A percentile compares a stretch with the other conserved stretches of the same genome.
phyloP scores from a whole-genome alignment of 805 yeast species.

The Candida maesae region DNA sequence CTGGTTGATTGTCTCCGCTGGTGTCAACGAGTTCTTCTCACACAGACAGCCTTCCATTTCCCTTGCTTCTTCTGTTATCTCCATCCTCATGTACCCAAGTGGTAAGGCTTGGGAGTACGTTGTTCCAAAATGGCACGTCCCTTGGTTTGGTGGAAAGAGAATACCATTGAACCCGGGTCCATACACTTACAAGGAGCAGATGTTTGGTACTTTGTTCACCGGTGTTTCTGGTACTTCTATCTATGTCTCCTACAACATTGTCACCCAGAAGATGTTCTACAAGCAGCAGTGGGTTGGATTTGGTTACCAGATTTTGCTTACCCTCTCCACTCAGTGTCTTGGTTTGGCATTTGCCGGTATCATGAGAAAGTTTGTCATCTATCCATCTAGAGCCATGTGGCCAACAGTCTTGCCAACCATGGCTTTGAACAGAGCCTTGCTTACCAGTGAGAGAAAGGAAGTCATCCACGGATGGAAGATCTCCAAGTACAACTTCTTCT shows the following conservation, averaged over 20 bases:
- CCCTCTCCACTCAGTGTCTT: conserved; percentile 53
- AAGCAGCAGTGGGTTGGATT: conserved; percentile 31
- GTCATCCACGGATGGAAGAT: conserved; percentile 33
- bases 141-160: conserved; percentile 33
- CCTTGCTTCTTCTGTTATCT: background rate
- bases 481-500: conserved; percentile 33
- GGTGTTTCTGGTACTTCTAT: conserved; percentile 30
- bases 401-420: conserved; percentile 46
- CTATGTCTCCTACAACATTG: conserved; percentile 38
- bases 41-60: background rate
- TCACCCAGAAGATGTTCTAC: conserved; percentile 32
- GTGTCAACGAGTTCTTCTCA: background rate
- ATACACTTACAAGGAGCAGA: conserved; percentile 62
- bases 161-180: conserved; percentile 57
- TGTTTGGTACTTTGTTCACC: conserved; percentile 49
- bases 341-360: conserved; percentile 69
- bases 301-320: conserved; percentile 51
- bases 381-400: conserved; percentile 52
- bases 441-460: conserved; percentile 33
- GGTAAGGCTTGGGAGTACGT: conserved; percentile 39
- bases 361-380: conserved; percentile 53
- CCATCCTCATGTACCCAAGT: conserved; percentile 37
- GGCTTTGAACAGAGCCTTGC: conserved; percentile 45
- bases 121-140: conserved; percentile 45
- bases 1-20: background rate